These are phyloP conservation scores for Hanseniaspora pseudoguilliermondii DNA, from an alignment of 805 yeast species.

Conservation along the genomic window DNA sequence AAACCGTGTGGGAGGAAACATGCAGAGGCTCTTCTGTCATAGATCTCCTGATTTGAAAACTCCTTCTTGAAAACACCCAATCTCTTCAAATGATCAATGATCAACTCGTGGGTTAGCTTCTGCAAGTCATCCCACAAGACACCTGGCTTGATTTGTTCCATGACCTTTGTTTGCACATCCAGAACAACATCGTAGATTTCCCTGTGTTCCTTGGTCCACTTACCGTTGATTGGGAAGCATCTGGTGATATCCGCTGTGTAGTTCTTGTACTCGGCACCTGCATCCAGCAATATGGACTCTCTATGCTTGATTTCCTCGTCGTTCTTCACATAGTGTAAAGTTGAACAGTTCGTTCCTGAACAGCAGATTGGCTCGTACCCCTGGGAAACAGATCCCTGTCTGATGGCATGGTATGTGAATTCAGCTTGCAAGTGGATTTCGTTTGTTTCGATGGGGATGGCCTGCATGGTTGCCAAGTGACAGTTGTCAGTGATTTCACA, in stretches of 20 bases:
- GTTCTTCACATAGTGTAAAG: slow-evolving; percentile 78
- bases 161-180: slow-evolving; percentile 67
- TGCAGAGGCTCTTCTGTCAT: slow-evolving; percentile 55
- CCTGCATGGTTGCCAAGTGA: slow-evolving; percentile 86
- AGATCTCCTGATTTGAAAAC: slow-evolving; percentile 49
- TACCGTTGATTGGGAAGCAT: slow-evolving; percentile 83
- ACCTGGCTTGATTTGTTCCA: slow-evolving; percentile 69
- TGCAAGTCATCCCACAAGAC: slow-evolving; percentile 78
- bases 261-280: slow-evolving; percentile 94
- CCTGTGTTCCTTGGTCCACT: slow-evolving; percentile 78
- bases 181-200: slow-evolving; percentile 67
- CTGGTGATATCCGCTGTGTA: slow-evolving; percentile 92
- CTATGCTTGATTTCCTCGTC: slow-evolving; percentile 49
- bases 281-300: slow-evolving; percentile 71
- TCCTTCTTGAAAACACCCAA: slow-evolving; percentile 64
- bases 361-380: slow-evolving; percentile 95
- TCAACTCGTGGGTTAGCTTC: slow-evolving; percentile 59
- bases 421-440: slow-evolving; percentile 95
- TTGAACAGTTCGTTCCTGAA: slow-evolving; percentile 81
- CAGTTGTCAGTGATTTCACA: slow-evolving; percentile 75
- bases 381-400: slow-evolving; percentile 83
- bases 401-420: slow-evolving; percentile 78
- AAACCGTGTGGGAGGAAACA: slow-evolving; percentile 91
- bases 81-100: slow-evolving; percentile 55
- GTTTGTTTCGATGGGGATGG: slow-evolving; percentile 70